Conservation (phyloP, 1,284 basidiomycete genomes). For the Uromyces viciae-fabae region DNA sequence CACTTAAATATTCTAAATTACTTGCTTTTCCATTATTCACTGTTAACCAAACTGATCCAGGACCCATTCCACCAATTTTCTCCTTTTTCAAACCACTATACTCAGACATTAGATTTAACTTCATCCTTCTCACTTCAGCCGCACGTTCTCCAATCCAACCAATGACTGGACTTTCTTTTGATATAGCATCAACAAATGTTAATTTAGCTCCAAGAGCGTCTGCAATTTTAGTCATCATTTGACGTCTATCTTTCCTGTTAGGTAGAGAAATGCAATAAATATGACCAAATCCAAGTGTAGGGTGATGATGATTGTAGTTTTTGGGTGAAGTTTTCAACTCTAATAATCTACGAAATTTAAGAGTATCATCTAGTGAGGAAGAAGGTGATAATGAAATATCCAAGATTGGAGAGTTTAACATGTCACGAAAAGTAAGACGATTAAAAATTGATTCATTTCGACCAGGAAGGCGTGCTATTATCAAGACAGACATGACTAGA, state of each 20-base stretch:
- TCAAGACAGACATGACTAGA: background rate
- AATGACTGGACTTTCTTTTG: slow-evolving; percentile 48
- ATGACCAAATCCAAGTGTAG: slow-evolving; percentile 52
- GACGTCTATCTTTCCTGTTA: slow-evolving; percentile 59
- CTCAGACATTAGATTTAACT: slow-evolving; percentile 47
- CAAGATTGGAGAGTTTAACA: background rate
- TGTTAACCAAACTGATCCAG: slow-evolving; percentile 46
- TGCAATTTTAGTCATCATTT: slow-evolving; percentile 64
- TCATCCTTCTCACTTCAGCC: slow-evolving; percentile 47
- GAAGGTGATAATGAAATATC: slow-evolving; percentile 25
- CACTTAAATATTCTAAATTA: background rate
- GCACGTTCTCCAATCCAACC: slow-evolving; percentile 52
- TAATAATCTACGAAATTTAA: slow-evolving; percentile 46
- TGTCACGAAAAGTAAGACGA: background rate
- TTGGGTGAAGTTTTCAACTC: slow-evolving; percentile 46
- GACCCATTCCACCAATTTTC: slow-evolving; percentile 47
- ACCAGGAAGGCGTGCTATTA: background rate
- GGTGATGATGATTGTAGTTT: slow-evolving; percentile 47
- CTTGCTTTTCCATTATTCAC: slow-evolving; percentile 27
- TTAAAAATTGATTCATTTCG: background rate
- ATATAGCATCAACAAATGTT: slow-evolving; percentile 51
- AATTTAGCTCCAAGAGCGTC: slow-evolving; percentile 52
- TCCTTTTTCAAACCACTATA: slow-evolving; percentile 6
- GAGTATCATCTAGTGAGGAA: slow-evolving; percentile 1
- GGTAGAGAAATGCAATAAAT: slow-evolving; percentile 65